Evolutionary conservation across 1,284 basidiomycete genomes (phyloP).

Genomic region (Tilletia indica): DNA sequence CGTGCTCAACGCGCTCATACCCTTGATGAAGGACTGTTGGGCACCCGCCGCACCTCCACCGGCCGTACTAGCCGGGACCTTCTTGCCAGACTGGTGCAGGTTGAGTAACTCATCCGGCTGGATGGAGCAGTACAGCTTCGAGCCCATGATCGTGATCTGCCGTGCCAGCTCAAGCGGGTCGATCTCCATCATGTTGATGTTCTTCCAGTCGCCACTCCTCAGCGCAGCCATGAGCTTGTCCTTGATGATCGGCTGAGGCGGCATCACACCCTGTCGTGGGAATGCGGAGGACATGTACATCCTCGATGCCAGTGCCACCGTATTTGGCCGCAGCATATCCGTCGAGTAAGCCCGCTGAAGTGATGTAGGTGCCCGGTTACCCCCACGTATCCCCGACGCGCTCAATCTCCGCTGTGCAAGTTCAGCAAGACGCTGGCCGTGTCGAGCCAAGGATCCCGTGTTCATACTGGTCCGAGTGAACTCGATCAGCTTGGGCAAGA

Average conservation of each 20-base stretch:
- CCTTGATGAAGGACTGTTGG: slow-evolving; percentile 15
- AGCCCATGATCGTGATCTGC: slow-evolving; percentile 60
- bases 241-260: slow-evolving; percentile 72
- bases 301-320: slow-evolving; percentile 31
- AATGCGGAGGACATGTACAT: slow-evolving; percentile 44
- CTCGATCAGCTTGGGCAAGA: slow-evolving; percentile 64
- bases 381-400: slow-evolving; percentile 23
- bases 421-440: slow-evolving; percentile 71
- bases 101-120: slow-evolving; percentile 58
- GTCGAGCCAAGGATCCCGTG: slow-evolving; percentile 65
- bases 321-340: slow-evolving; percentile 44
- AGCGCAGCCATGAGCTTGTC: slow-evolving; percentile 67
- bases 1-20: slow-evolving; percentile 58
- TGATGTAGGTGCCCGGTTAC: slow-evolving; percentile 37
- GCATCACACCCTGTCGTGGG: slow-evolving; percentile 32
- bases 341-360: slow-evolving; percentile 51
- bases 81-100: slow-evolving; percentile 50
- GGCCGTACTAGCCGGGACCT: slow-evolving; percentile 26
- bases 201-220: slow-evolving; percentile 58
- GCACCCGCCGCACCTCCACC: slow-evolving; percentile 11
- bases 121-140: slow-evolving; percentile 55
- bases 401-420: slow-evolving; percentile 63
- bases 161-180: slow-evolving; percentile 66
- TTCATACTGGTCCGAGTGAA: slow-evolving; percentile 67
- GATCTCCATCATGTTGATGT: slow-evolving; percentile 79